Evolutionary conservation across 2,329 filamentous ascomycete genomes (phyloP).

Genomic region (Ceratocystis cubensis): DNA sequence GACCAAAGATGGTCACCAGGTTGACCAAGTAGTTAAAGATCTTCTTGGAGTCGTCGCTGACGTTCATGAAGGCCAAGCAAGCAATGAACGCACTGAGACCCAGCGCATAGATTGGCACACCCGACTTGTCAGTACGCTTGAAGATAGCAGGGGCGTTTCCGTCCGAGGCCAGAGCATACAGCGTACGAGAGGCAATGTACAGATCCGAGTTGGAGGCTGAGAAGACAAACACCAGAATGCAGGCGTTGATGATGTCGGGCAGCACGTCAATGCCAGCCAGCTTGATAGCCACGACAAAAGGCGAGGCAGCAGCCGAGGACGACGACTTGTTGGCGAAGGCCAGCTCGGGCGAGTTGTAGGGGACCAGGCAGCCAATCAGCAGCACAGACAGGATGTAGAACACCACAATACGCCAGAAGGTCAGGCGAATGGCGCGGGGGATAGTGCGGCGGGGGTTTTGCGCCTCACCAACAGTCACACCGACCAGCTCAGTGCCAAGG

Average conservation of each 20-base stretch:
- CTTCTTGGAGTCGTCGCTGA: slow-evolving; percentile 41
- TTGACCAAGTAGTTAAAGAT: slow-evolving; percentile 57
- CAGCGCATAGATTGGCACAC: slow-evolving; percentile 57
- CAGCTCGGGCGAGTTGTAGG: slow-evolving; percentile 52
- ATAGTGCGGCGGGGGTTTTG: slow-evolving; percentile 68
- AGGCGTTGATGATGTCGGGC: slow-evolving; percentile 58
- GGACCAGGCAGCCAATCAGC: slow-evolving; percentile 63
- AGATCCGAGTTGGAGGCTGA: slow-evolving; percentile 66
- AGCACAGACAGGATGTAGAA: slow-evolving; percentile 68
- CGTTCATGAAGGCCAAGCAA: slow-evolving; percentile 57
- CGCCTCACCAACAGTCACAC: slow-evolving; percentile 66
- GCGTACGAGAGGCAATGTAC: slow-evolving; percentile 60
- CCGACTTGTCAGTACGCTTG: slow-evolving; percentile 55
- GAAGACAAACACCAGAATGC: slow-evolving; percentile 64
- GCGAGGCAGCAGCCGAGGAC: slow-evolving; percentile 48
- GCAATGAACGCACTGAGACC: slow-evolving; percentile 48
- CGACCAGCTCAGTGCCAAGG: slow-evolving; percentile 62
- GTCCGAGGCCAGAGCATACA: slow-evolving; percentile 61
- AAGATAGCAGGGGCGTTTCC: slow-evolving; percentile 61
- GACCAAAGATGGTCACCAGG: slow-evolving; percentile 53
- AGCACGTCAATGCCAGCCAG: slow-evolving; percentile 50
- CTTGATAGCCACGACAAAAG: slow-evolving; percentile 62
- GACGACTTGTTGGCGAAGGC: slow-evolving; percentile 39
- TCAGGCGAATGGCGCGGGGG: slow-evolving; percentile 64
- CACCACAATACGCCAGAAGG: slow-evolving; percentile 69